These are phyloP conservation scores for Tetrapisispora arboricola DNA, from an alignment of 805 yeast species.

Conservation along the genomic window DNA sequence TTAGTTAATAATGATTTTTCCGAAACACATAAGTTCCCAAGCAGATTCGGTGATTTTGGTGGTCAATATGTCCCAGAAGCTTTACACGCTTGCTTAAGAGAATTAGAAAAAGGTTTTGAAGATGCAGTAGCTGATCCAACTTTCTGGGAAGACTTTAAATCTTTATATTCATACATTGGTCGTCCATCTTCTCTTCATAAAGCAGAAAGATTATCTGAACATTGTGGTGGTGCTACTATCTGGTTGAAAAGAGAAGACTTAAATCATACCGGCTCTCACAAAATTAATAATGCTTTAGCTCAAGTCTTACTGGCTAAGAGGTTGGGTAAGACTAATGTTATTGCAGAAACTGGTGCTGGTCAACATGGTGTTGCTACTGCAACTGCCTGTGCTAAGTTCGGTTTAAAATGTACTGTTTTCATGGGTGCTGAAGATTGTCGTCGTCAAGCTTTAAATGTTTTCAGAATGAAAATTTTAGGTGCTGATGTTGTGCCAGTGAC, in stretches of 20 bases:
- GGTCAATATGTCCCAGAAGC: slow-evolving; percentile 99
- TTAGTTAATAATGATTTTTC: slow-evolving; percentile 30
- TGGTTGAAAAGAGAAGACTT: slow-evolving; percentile 98
- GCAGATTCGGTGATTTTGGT: slow-evolving; percentile 90
- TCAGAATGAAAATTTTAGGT: slow-evolving; percentile 93
- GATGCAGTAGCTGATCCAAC: slow-evolving; percentile 77
- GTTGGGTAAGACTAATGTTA: slow-evolving; percentile 64
- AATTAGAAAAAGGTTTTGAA: slow-evolving; percentile 81
- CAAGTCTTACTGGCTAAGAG: slow-evolving; percentile 73
- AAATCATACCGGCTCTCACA: slow-evolving; percentile 84
- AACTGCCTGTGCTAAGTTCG: slow-evolving; percentile 87
- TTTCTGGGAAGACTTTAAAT: slow-evolving; percentile 88
- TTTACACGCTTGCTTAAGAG: slow-evolving; percentile 78
- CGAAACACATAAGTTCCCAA: slow-evolving; percentile 58
- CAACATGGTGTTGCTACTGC: slow-evolving; percentile 93
- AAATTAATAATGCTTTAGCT: slow-evolving; percentile 75
- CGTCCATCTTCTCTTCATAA: slow-evolving; percentile 89
- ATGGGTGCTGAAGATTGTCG: slow-evolving; percentile 99
- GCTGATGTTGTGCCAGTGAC: slow-evolving; percentile 91
- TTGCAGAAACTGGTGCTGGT: slow-evolving; percentile 91
- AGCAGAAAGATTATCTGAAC: slow-evolving; percentile 82
- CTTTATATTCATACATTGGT: slow-evolving; percentile 85
- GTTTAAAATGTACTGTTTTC: slow-evolving; percentile 83
- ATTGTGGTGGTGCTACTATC: slow-evolving; percentile 90
- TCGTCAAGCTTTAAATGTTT: slow-evolving; percentile 95